A percentile compares a stretch with the other conserved stretches of the same genome.
Evolutionary conservation across 257 asterid species (phyloP).

Genomic region (Primulina tabacum): DNA sequence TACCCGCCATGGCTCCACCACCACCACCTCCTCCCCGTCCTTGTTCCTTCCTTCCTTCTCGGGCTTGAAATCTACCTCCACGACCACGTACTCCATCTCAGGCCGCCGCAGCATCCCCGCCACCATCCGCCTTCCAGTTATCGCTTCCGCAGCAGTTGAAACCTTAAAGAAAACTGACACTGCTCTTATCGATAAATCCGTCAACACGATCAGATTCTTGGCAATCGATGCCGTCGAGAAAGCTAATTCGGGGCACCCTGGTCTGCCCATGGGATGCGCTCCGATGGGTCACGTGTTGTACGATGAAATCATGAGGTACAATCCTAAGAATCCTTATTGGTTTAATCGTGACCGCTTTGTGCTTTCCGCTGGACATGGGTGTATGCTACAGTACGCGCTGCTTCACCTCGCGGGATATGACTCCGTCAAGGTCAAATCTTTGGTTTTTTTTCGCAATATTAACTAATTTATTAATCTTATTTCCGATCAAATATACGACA

Average conservation of each 20-base stretch:
- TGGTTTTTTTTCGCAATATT: background rate
- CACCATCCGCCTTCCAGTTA: constrained; percentile 29
- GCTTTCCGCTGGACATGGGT: constrained; percentile 96
- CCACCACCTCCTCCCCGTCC: constrained; percentile 28
- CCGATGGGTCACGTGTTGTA: constrained; percentile 94
- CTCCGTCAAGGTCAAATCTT: constrained; percentile 51
- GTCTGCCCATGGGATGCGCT: constrained; percentile 91
- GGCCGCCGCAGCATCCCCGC: constrained; percentile 36
- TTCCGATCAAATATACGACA: background rate
- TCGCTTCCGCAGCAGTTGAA: constrained; percentile 67
- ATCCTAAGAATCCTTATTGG: constrained; percentile 95
- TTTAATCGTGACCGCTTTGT: constrained; percentile 90
- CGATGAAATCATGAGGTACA: constrained; percentile 90
- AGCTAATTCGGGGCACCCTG: constrained; percentile 92
- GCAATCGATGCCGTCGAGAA: constrained; percentile 85
- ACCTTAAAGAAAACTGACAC: constrained; percentile 60
- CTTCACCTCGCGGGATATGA: constrained; percentile 77
- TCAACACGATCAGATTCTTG: constrained; percentile 73
- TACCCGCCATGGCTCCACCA: constrained; percentile 59
- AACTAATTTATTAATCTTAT: constrained; percentile 1
- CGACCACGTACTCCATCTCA: constrained; percentile 25
- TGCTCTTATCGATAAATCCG: constrained; percentile 66
- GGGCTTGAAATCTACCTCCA: constrained; percentile 53
- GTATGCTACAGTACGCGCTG: constrained; percentile 78
- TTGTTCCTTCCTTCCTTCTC: constrained; percentile 47